A percentile compares a stretch with the other conserved stretches of the same genome.
Evolutionary conservation across 2,329 filamentous ascomycete species (phyloP).

Genomic region (Harringtonia aguacate): DNA sequence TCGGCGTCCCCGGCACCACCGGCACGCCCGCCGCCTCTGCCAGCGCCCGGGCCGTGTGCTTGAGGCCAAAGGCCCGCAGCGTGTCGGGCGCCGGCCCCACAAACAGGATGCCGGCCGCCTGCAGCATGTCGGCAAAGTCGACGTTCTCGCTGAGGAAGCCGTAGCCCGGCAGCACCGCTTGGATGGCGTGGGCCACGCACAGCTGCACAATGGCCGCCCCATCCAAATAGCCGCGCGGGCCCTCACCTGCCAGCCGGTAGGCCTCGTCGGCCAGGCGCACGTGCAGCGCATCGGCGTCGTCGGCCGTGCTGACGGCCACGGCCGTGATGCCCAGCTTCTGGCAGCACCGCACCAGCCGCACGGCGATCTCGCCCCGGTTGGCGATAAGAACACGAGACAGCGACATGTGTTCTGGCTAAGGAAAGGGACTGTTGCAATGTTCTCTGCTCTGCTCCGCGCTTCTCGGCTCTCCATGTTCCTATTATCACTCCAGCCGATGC

Average conservation of each 20-base stretch:
- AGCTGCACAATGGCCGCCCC: background rate
- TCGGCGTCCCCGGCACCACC: slow-evolving; percentile 24
- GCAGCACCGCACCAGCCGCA: slow-evolving; percentile 12
- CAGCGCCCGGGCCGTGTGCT: slow-evolving; percentile 5
- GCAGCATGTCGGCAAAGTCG: slow-evolving; percentile 1
- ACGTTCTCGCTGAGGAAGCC: slow-evolving; percentile 7
- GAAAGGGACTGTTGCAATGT: no score
- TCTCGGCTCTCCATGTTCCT: no score
- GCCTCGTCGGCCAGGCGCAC: no score
- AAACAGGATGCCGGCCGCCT: slow-evolving; percentile 15
- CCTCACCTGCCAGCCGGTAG: no score
- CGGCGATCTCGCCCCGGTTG: slow-evolving; percentile 18
- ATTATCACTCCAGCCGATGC: no score
- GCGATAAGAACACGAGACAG: slow-evolving; percentile 13
- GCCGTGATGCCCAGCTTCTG: no score
- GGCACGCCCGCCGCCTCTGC: slow-evolving; percentile 29
- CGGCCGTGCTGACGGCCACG: no score
- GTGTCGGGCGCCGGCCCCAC: slow-evolving; percentile 2
- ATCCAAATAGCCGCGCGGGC: no score
- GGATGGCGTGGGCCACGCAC: background rate
- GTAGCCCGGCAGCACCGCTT: slow-evolving; percentile 8
- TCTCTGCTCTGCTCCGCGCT: no score
- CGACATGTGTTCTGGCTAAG: no score
- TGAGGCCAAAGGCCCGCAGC: slow-evolving; percentile 4
- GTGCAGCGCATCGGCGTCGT: no score